Conservation (phyloP, 768 basidiomycete species). For the Chalciporus piperatus region DNA sequence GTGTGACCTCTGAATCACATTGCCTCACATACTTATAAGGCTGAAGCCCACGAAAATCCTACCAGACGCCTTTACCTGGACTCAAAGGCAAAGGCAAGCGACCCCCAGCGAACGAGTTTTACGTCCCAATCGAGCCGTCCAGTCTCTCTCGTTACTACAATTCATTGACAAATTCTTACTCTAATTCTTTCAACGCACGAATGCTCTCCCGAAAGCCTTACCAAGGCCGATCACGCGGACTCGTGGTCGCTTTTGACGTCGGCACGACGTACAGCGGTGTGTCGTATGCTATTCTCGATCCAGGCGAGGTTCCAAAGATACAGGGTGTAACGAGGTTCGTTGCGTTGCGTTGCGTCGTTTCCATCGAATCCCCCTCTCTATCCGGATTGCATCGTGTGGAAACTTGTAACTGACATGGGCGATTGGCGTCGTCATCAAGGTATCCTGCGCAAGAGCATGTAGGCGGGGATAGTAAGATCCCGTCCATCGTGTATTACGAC, state of each 20-base stretch:
- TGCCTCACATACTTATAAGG: no score
- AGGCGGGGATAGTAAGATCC: slow-evolving; percentile 47
- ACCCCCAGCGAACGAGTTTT: no score
- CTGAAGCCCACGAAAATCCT: no score
- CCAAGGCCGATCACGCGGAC: slow-evolving; percentile 33
- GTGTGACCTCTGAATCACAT: no score
- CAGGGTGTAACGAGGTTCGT: slow-evolving; percentile 34
- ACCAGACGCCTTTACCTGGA: no score
- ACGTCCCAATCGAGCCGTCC: slow-evolving; percentile 6
- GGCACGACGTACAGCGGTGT: slow-evolving; percentile 43
- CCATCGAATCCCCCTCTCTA: no score
- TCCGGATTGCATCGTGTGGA: neutral
- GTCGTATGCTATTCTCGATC: slow-evolving; percentile 42
- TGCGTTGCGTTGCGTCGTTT: neutral
- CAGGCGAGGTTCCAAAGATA: slow-evolving; percentile 35
- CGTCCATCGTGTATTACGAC: slow-evolving; percentile 48
- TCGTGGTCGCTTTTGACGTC: slow-evolving; percentile 40
- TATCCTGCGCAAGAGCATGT: slow-evolving; percentile 44
- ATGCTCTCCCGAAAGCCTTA: slow-evolving; percentile 39
- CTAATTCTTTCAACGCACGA: neutral
- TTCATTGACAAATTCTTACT: no score
- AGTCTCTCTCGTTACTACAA: neutral
- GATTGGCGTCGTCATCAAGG: slow-evolving; percentile 9
- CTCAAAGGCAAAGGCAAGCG: no score
- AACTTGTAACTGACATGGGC: neutral